Conservation (phyloP, 2,329 filamentous ascomycete genomes). For the Cercospora zeina region DNA sequence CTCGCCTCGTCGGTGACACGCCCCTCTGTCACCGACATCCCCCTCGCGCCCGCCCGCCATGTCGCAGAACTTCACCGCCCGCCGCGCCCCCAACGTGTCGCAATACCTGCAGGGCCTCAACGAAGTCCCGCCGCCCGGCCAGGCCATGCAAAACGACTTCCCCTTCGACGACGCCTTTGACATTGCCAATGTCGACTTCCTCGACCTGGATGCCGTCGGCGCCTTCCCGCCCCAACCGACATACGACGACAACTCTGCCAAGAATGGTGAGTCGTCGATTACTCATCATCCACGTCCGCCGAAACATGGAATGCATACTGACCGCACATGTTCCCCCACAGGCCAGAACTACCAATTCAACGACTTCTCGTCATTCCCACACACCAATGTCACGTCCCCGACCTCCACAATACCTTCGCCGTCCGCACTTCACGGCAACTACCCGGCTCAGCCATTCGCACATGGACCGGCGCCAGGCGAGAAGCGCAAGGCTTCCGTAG, state of each 20-base stretch:
- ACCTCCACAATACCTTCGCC: slow-evolving; percentile 34
- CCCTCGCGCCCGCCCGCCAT: slow-evolving; percentile 47
- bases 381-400: slow-evolving; percentile 31
- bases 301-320: slow-evolving; percentile 13
- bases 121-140: slow-evolving; percentile 63
- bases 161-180: slow-evolving; percentile 57
- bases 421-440: slow-evolving; percentile 34
- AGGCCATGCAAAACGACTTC: slow-evolving; percentile 60
- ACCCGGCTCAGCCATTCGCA: slow-evolving; percentile 32
- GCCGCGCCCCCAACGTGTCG: slow-evolving; percentile 82
- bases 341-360: slow-evolving; percentile 48
- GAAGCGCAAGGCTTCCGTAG: slow-evolving; percentile 51
- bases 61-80: slow-evolving; percentile 72
- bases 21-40: slow-evolving; percentile 5
- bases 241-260: slow-evolving; percentile 15
- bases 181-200: slow-evolving; percentile 63
- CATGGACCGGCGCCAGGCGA: slow-evolving; percentile 38
- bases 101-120: slow-evolving; percentile 88
- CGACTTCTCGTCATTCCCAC: slow-evolving; percentile 48
- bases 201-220: slow-evolving; percentile 61
- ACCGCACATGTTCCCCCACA: slow-evolving; percentile 14
- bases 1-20: background rate
- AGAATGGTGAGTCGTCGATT: slow-evolving; percentile 26
- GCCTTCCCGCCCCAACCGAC: slow-evolving; percentile 14
- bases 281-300: slow-evolving; percentile 6